Base-by-base conservation (phyloP, 2,329 filamentous ascomycete species). In the Colletotrichum liriopes region DNA sequence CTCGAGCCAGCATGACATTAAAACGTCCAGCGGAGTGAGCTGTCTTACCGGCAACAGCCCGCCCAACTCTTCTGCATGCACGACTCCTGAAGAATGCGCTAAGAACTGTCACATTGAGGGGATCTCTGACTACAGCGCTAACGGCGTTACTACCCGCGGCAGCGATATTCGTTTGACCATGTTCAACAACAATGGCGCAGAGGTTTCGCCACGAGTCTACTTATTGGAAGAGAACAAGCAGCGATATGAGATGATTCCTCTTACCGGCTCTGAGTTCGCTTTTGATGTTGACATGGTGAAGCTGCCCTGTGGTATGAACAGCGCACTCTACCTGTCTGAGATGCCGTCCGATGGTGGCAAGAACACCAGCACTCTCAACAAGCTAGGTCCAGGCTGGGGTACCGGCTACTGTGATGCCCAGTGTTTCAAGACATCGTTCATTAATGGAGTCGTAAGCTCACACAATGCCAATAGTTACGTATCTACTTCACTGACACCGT, bases 221-320 rank as follows among this genome's bases (percentile, higher is more conserved):
- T 83, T 92, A 59, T 83, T 92, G 77, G 84, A 85, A 72, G 80
- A 61, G 73, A 83, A 85, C 64, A 86, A 87, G 63, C 82, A 82
- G 72, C 85, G 86, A 54, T 92, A 92, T 76, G 82, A 91, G 79
- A 84, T 87, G 74, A 86, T 91, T 78, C 83, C 88, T 71, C 81
- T 92, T 49, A 84, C 88, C 65, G 88, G 88, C 77, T 82, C 88
- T 76, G 91, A 93, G 78, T 87, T 93, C 78, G 89, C 88, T 43
- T 92, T 93, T 73, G 90, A 91, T 58, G 90, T 92, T 5, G 91
- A 93, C 77, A 85, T 91, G 56, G 91, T 89, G 35, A 87, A 87
- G 73, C 83, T 92, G 29, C 87, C 88, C 29, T 93, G 91, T 75
- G 91, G 91, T 66, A 82, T 93, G 76, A 93, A 93, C 79, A 90